Evolutionary conservation across 2,329 filamentous ascomycete species (phyloP), one percentile per base, ranked within the genome.

Genomic region (Pseudocercospora vitis): DNA sequence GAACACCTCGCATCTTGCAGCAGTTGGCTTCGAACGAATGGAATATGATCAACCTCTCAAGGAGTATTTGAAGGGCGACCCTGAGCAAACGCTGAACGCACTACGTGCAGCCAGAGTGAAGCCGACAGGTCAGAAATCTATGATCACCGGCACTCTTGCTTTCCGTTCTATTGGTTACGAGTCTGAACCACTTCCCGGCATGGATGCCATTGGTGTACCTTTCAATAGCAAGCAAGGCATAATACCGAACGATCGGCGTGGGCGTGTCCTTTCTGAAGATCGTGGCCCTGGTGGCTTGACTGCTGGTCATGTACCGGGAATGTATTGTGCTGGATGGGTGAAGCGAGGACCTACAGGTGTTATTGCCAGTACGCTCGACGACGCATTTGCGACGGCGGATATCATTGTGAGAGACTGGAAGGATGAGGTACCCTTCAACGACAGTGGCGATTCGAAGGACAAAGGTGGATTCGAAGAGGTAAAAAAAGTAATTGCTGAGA

Each of bases 141-240:
- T 64, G 37, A 50, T 95, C 4, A 77, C 82, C 0, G 84, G 90
- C 0, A 80, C 84, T 4, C 68, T 92, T 3, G 91, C 89, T 12
- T 96, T 99, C 73, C 84, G 91, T 14, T 95, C 90, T n/a, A 91
- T 99, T 37, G 94, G 94, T 5, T 99, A 99, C 74, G 90, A 89
- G 64, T 91, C 91, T 0, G 80, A 86, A 26, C 78, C 89, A 0
- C 74, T 99, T 0, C 80, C 84, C 0, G 92, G 90, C 0, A 86
- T 97, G 59, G 71, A 78, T 1, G 81, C 87, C 3, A 74, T 92
- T 0, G 86, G 85, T 2, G 83, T 96, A 37, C 83, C 85, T 7
- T 99, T 99, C 66, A 85, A 97, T 68, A 72, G 81, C 1, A 75
- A 76, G 6, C 80, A 81, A 2, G 94, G 92, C 3, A 80, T 92